Conservation (phyloP, 495 filamentous ascomycete species). For the Trypethelium eluteriae region DNA sequence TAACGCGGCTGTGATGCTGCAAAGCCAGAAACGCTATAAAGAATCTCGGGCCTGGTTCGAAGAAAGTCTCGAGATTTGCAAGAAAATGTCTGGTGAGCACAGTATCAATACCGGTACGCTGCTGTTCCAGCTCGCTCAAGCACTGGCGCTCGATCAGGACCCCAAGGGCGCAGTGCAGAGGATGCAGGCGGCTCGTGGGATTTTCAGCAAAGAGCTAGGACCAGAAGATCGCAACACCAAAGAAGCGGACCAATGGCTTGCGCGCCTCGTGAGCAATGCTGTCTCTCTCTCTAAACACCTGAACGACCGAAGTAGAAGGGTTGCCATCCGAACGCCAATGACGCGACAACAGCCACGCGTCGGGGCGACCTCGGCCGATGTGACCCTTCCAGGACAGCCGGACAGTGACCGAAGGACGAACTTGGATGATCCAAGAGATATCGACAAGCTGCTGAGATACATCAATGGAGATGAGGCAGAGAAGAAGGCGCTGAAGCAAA, state of each 20-base stretch:
- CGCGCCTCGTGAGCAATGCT: slow-evolving; percentile 88
- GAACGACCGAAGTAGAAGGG: slow-evolving; percentile 61
- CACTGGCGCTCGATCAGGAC: slow-evolving; percentile 85
- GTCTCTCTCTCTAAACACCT: slow-evolving; percentile 87
- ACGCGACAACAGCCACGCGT: slow-evolving; percentile 48
- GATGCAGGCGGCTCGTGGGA: slow-evolving; percentile 93
- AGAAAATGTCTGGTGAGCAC: slow-evolving; percentile 75
- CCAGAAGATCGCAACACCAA: slow-evolving; percentile 90
- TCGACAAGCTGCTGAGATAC: slow-evolving; percentile 80
- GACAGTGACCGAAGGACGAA: slow-evolving; percentile 23
- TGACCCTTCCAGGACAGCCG: slow-evolving; percentile 33
- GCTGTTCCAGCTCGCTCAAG: slow-evolving; percentile 93
- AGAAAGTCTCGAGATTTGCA: slow-evolving; percentile 76
- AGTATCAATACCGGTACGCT: slow-evolving; percentile 93
- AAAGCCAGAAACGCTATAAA: slow-evolving; percentile 81
- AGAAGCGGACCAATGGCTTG: slow-evolving; percentile 62
- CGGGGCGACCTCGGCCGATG: slow-evolving; percentile 40
- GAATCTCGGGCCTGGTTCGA: slow-evolving; percentile 97
- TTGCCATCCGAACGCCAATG: slow-evolving; percentile 50
- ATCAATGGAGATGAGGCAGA: slow-evolving; percentile 68
- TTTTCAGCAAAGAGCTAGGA: slow-evolving; percentile 80
- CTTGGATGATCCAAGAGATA: slow-evolving; percentile 60
- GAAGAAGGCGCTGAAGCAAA: slow-evolving; percentile 62
- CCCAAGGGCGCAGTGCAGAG: slow-evolving; percentile 77
- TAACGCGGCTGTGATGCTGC: slow-evolving; percentile 97